Base-by-base conservation (phyloP, 2,329 filamentous ascomycete genomes). In the Incumbomyces lentus region DNA sequence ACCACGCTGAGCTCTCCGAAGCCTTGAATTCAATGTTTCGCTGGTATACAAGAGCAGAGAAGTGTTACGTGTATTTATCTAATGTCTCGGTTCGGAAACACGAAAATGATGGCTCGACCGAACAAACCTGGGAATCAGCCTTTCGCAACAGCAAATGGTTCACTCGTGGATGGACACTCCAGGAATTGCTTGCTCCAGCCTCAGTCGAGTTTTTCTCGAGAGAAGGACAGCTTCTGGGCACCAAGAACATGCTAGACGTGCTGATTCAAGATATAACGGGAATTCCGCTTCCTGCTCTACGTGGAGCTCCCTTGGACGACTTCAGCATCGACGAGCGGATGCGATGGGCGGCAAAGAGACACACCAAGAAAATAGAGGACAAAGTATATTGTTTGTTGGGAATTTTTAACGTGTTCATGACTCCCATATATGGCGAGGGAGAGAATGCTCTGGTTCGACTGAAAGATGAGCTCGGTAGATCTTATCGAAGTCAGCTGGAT, bases 391-490 rank as follows among this genome's bases (percentile, higher is more conserved):
- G 35, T 17, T 49, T 63, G 1, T 45, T 55, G 41, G 63, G 56
- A 1, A 39, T 61, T 2, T 59, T 61, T 43, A 51, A 51, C 35
- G 49, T 63, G 1, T 48, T 56, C 19, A 60, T 64, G 55, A 53
- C 60, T 2, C 44, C 60, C 8, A 41, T 61, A 1, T 63, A 64
- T 46, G 61, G 61, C 6, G 61, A 61, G 52, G 59, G 59, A 8
- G 39, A 43, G 11, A 46, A 49, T 16, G 57, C 58, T 1, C 60
- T 60, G 43, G n/a, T 8, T 1, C 41, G 58, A 10, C 49, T 60
- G 2, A 56, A 59, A 45, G 52, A 59, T 41, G 58, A 60, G 18
- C 59, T 60, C 48, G 8, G 17, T 13, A 38, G 8, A 16, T 38
- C 35, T 38, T 12, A 10, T 10, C 10, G 17, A 16, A 13, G 35